Evolutionary conservation across 1,284 basidiomycete genomes (phyloP).

Genomic region (Rugosomyces carneus): DNA sequence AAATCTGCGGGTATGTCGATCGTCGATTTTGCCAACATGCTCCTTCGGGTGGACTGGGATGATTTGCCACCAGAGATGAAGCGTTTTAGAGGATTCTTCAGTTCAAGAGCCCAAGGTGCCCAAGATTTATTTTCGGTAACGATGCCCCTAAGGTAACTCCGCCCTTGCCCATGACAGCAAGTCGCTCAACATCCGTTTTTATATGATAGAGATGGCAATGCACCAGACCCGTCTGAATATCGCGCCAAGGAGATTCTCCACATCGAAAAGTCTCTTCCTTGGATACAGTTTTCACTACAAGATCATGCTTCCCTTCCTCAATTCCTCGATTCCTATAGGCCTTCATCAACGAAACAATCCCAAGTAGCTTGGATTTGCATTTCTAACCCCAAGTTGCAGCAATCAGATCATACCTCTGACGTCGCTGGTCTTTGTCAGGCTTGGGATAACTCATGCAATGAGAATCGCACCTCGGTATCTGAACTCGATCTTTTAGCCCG

Average conservation of each 20-base stretch:
- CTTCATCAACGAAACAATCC: slow-evolving; percentile 6
- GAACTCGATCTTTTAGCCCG: slow-evolving; percentile 8
- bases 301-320: background rate
- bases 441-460: slow-evolving; percentile 10
- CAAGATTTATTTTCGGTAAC: slow-evolving; percentile 1
- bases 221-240: background rate
- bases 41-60: slow-evolving; percentile 5
- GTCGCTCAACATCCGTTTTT: background rate
- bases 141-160: background rate
- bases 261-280: slow-evolving; percentile 7
- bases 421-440: slow-evolving; percentile 5
- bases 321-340: slow-evolving; percentile 7
- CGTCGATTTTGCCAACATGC: slow-evolving; percentile 4
- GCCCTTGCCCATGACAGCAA: too few species aligned
- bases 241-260: slow-evolving; percentile 6
- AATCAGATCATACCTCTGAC: background rate
- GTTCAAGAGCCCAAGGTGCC: background rate
- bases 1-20: background rate
- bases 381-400: background rate
- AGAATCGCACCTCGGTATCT: background rate
- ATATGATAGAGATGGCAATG: background rate
- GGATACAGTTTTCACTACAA: slow-evolving; percentile 7
- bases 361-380: slow-evolving; percentile 12
- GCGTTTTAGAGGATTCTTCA: slow-evolving; percentile 10
- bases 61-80: slow-evolving; percentile 4